Conservation (phyloP, 2,329 filamentous ascomycete species). For the Emergomyces orientalis region DNA sequence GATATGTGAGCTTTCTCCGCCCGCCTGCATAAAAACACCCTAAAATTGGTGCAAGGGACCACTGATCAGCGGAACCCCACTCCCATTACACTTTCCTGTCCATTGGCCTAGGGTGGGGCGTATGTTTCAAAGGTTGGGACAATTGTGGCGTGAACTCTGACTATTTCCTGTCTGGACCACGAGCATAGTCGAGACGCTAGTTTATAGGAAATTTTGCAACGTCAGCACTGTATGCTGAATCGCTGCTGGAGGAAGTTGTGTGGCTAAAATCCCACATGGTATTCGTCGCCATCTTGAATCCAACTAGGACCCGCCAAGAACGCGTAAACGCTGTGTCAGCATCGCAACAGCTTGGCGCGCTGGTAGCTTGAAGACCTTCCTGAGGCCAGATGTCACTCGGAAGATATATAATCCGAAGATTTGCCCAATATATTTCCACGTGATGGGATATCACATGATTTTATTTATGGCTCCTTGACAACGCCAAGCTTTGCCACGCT, state of each 20-base stretch:
- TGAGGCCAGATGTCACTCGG: background rate
- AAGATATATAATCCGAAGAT: too few relatives aligned
- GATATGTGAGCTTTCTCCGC: too few relatives aligned
- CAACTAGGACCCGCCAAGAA: background rate
- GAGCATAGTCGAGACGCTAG: background rate
- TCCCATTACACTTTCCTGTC: background rate
- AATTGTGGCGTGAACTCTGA: background rate
- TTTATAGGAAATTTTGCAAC: background rate
- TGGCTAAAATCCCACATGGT: background rate
- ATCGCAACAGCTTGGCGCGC: too few relatives aligned
- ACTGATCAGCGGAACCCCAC: background rate
- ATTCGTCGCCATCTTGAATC: background rate
- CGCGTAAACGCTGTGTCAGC: background rate
- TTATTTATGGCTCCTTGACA: too few relatives aligned
- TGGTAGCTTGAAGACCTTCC: too few relatives aligned
- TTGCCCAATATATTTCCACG: too few relatives aligned
- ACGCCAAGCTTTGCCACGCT: too few relatives aligned
- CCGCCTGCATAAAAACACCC: too few relatives aligned
- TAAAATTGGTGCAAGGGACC: too few relatives aligned
- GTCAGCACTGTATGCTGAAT: background rate
- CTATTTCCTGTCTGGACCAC: background rate
- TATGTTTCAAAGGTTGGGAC: background rate
- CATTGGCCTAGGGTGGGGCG: background rate
- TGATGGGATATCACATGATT: too few relatives aligned
- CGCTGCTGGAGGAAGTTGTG: background rate